Base-by-base conservation (phyloP, 768 basidiomycete species). In the Hygrocybe coccinea region DNA sequence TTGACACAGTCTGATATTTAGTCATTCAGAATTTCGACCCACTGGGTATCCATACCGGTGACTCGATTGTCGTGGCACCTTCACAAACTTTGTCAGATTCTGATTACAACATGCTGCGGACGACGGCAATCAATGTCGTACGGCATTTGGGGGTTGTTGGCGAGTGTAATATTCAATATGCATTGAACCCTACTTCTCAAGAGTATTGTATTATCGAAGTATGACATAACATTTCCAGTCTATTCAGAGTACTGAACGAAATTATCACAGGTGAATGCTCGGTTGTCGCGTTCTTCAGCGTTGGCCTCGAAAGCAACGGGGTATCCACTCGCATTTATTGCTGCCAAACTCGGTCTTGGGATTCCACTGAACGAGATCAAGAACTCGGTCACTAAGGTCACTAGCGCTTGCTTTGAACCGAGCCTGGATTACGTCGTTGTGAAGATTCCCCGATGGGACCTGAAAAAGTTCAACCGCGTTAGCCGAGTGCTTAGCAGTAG, bases 151-250 rank as follows among this genome's bases (percentile, higher is more conserved):
- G 95, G 49, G 95, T 98, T 55, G 79, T 99, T 58, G 95, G 97
- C 59, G 95, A 98, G 74, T 99, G 97, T 71, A 99, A 99, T 69
- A 98, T 99, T 60, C 95, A 98, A 69, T 98, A 98, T 66, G 97
- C 95, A 2, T 80, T 99, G 63, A 97, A 97, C 71, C 95, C 97
- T 1, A 79, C 77, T 50, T 97, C 95, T 21, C 88, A 90, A 65
- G 92, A 97, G 66, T 99, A 98, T 69, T 98, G 97, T 70, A 97
- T 98, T 67, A 98, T 99, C 70, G 95, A 99, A 77, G 89, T 88
- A 55, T 51, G 70, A 33, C 37, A 36, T 38, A 22, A 54, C 34
- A 10, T 19, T 5, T 17, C 11, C 15, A 12, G 34, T 51, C 15
- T 55, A 19, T 59, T 8, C 57, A 41, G 7, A 36, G 43, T 3